phyloP scores from a whole-genome alignment of 1,139 yeast species.

The Insectozyma bohioensis region DNA sequence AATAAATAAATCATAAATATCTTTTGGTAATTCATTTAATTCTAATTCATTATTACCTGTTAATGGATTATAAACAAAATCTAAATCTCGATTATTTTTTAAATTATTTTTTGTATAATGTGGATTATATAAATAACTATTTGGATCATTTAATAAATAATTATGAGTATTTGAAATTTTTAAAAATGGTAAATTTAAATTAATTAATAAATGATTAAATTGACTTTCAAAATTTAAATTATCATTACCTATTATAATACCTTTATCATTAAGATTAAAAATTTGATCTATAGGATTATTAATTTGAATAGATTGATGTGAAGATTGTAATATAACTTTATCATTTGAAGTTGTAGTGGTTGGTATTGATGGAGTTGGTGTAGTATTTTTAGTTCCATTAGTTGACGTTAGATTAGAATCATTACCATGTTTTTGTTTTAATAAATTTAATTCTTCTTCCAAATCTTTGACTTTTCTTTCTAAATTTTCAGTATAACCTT shows the following conservation, averaged over 20 bases:
- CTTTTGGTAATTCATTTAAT: conserved; percentile 32
- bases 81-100: conserved; percentile 42
- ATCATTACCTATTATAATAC: conserved; percentile 49
- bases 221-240: conserved; percentile 50
- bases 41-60: conserved; percentile 19
- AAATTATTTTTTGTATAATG: conserved; percentile 40
- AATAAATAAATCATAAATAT: conserved; percentile 46
- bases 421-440: conserved; percentile 23
- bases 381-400: conserved; percentile 4
- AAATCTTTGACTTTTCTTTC: conserved; percentile 60
- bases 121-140: conserved; percentile 45
- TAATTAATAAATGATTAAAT: conserved; percentile 46
- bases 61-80: conserved; percentile 44
- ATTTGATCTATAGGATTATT: conserved; percentile 52
- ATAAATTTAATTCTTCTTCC: conserved; percentile 55
- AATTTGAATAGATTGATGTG: conserved; percentile 28
- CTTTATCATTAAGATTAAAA: conserved; percentile 45
- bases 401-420: background rate
- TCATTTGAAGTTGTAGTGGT: conserved; percentile 15
- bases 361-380: conserved; percentile 6
- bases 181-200: conserved; percentile 45
- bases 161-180: conserved; percentile 50
- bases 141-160: conserved; percentile 43
- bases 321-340: conserved; percentile 16
- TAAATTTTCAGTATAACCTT: conserved; percentile 72